phyloP scores from a whole-genome alignment of 345 rosid genomes.

The Pugionium cornutum region DNA sequence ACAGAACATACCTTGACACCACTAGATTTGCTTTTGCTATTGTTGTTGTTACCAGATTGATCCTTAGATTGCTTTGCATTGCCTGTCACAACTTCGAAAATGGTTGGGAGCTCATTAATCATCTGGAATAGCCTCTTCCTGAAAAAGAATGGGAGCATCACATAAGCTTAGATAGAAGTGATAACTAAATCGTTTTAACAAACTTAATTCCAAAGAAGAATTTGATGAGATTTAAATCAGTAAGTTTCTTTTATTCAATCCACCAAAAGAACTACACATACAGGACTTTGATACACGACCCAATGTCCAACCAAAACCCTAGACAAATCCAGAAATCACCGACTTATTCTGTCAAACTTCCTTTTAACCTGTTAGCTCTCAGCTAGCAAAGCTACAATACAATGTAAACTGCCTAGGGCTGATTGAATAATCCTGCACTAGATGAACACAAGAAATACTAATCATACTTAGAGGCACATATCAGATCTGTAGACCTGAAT shows the following conservation, averaged over 20 bases:
- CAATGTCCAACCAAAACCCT: background rate
- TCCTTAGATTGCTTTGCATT: constrained; percentile 74
- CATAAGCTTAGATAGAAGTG: background rate
- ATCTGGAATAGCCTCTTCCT: constrained; percentile 99
- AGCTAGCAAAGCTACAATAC: constrained; percentile 11
- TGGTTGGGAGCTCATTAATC: constrained; percentile 92
- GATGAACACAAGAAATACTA: background rate
- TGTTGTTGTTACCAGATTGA: constrained; percentile 63
- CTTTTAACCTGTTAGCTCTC: background rate
- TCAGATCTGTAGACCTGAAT: constrained; percentile 11
- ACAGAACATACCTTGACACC: constrained; percentile 56
- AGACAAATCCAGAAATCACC: constrained; percentile 10
- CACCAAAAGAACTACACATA: constrained; percentile 13
- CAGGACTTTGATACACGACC: background rate
- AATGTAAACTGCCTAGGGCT: constrained; percentile 9
- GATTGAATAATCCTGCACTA: background rate
- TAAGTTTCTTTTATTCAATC: background rate
- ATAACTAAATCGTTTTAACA: background rate
- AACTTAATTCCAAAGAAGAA: background rate
- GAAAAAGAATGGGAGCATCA: constrained; percentile 24
- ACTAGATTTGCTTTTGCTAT: constrained; percentile 75
- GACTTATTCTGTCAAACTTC: background rate
- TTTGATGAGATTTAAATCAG: background rate
- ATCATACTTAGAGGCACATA: background rate
- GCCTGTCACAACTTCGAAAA: constrained; percentile 89